Conservation (phyloP, 139 green algal species). For the Chlorella ohadii region DNA sequence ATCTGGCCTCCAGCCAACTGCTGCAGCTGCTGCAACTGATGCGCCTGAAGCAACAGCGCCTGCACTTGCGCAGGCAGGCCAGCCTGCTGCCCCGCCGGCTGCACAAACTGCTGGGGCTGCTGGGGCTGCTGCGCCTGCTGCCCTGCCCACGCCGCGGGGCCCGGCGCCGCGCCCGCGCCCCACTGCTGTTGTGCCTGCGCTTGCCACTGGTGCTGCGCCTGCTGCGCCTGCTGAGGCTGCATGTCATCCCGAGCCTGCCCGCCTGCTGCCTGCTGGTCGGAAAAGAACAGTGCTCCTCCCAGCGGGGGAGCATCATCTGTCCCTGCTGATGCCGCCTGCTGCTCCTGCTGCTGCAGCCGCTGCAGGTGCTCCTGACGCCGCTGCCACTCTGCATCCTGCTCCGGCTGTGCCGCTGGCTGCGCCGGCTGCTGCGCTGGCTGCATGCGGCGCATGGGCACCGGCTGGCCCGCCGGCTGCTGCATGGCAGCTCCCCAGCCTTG, state of each 20-base stretch:
- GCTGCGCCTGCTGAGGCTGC: not conserved
- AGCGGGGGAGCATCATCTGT: not conserved
- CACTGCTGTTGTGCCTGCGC: not conserved
- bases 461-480: not conserved
- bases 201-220: not conserved
- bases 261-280: not conserved
- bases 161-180: no score
- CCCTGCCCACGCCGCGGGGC: no score
- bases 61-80: no score
- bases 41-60: no score
- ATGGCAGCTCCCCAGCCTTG: not conserved
- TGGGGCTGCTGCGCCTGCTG: no score
- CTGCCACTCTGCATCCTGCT: not conserved
- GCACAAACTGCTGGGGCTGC: no score
- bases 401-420: not conserved
- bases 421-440: not conserved
- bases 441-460: not conserved
- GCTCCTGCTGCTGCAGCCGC: constrained; percentile 33
- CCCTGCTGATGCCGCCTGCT: not conserved
- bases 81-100: no score
- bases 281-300: not conserved
- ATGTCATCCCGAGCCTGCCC: not conserved
- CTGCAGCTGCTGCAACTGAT: no score
- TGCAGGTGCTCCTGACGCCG: not conserved
- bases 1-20: no score